Base-by-base conservation (phyloP, 768 basidiomycete species). In the Tylopilus rubrobrunneus region DNA sequence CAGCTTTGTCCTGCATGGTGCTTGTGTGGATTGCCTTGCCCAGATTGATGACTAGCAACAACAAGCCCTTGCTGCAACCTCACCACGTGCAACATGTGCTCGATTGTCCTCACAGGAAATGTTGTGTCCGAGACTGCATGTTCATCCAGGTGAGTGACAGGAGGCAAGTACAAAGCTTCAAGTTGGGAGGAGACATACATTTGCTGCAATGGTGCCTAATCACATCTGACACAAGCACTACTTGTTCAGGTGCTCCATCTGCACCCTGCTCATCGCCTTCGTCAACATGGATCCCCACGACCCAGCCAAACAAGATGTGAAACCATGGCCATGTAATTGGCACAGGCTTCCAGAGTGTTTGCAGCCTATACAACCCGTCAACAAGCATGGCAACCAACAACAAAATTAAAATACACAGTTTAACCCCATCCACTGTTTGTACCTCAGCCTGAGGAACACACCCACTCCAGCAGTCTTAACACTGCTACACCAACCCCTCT, bases 241-340 rank as follows among this genome's bases (percentile, higher is more conserved):
- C 77, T 71, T 98, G 96, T 62, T 87, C 87, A 31, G 93, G 74
- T 0, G 81, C 81, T 52, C 87, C 87, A 42, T 88, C 83, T 17
- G 75, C 75, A 4, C 45, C 63, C 5, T 62, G 54, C 2, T 60
- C 61, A 7, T 21, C 53, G 0, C 44, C 55, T 27, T 27, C 25
- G 5, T 17, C 29, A 1, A 79, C 73, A 0, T 75, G 72, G 10
- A 94, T 73, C 1, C 92, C 93, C 7, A 92, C 73, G 19, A 97
- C 82, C 43, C 81, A 79, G 10, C 75, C 80, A 4, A 98, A 71
- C 12, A 98, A 76, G 8, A 92, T 87, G 45, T 0, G 89, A 83
- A 70, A 90, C 95, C 0, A 93, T 94, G 2, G 90, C 83, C 1
- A 86, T 79, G 64, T 96, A 48, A 98, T 86, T 0, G 92, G 83